These are phyloP conservation scores for Candida smagusa DNA, from an alignment of 1,139 yeast genomes.

Conservation along the genomic window DNA sequence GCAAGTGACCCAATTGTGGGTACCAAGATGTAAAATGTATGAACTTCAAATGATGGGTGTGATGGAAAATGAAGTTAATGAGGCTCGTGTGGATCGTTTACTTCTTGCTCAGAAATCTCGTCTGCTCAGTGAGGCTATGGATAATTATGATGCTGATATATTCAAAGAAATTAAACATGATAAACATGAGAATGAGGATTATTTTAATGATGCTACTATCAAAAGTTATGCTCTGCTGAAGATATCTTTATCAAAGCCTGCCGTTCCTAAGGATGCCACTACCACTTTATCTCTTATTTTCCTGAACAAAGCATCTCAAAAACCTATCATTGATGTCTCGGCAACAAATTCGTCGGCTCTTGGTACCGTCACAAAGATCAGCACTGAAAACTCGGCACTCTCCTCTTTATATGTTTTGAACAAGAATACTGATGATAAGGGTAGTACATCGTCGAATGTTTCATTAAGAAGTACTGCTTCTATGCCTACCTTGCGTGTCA, in stretches of 20 bases:
- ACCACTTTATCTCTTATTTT: slow-evolving; percentile 29
- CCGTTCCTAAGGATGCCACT: slow-evolving; percentile 15
- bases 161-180: slow-evolving; percentile 34
- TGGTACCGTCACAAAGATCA: slow-evolving; percentile 36
- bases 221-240: slow-evolving; percentile 8
- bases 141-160: slow-evolving; percentile 53
- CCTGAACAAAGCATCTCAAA: slow-evolving; percentile 14
- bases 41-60: slow-evolving; percentile 98
- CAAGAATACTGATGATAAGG: slow-evolving; percentile 30
- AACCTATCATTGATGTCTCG: slow-evolving; percentile 20
- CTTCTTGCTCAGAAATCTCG: slow-evolving; percentile 24
- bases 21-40: slow-evolving; percentile 88
- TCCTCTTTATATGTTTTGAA: slow-evolving; percentile 40
- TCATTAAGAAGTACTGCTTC: slow-evolving; percentile 4
- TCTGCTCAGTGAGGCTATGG: slow-evolving; percentile 51
- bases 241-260: slow-evolving; percentile 6
- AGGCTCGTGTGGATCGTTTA: slow-evolving; percentile 59
- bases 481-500: background rate
- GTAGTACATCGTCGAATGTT: slow-evolving; percentile 1
- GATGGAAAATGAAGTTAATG: slow-evolving; percentile 81
- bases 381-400: slow-evolving; percentile 34
- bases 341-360: slow-evolving; percentile 35
- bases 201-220: slow-evolving; percentile 10
- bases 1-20: slow-evolving; percentile 62
- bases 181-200: slow-evolving; percentile 6